Base-by-base conservation (phyloP, 345 rosid species). In the Clausena lansium region DNA sequence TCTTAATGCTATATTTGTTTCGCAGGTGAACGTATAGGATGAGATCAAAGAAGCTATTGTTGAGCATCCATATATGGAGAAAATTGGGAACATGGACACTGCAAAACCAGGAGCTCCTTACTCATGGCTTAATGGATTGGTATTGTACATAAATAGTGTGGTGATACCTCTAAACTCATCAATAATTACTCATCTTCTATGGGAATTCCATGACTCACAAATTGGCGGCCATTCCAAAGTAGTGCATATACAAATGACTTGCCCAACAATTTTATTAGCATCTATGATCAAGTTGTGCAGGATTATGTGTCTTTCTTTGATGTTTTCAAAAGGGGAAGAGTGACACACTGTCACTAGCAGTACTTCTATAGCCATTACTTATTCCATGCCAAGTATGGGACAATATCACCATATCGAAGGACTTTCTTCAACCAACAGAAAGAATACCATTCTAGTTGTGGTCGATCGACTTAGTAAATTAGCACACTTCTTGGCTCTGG, bases 211-310 rank as follows among this genome's bases (percentile, higher is more conserved):
- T 52, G 57, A 52, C 14, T 52, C 57, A 52, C 19, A 52, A 9
- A 2, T 52, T 52, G 57, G 57, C 3, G 57, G 57, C 5, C 57
- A 52, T 15, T 52, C 57, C 2, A 17, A 15, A 5, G 14, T 52
- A 8, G 8, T 39, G 45, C 4, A 77, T 71, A 30, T 77, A 19
- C 11, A 77, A 77, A 27, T 38, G 27, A 9, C 1, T 67, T 15
- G 57, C 74, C 10, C 65, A 69, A 24, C 38, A 77, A 9, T 67
- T 77, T 15, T 71, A n/a, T 59, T n/a, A 13, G 64, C 64, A 24
- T 6, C 30, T 7, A 59, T 59, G 64, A 59, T 59, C 64, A 25
- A 10, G 10, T 25, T 11, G 30, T 59, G 30, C 64, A 59, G 2
- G 11, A 59, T 2, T 59, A 59, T 9, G 8, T 70, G 25, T 27